A percentile compares a stretch with the other conserved stretches of the same genome.
Conservation (phyloP, 1,139 yeast genomes). For the Yamadazyma aaseri region DNA sequence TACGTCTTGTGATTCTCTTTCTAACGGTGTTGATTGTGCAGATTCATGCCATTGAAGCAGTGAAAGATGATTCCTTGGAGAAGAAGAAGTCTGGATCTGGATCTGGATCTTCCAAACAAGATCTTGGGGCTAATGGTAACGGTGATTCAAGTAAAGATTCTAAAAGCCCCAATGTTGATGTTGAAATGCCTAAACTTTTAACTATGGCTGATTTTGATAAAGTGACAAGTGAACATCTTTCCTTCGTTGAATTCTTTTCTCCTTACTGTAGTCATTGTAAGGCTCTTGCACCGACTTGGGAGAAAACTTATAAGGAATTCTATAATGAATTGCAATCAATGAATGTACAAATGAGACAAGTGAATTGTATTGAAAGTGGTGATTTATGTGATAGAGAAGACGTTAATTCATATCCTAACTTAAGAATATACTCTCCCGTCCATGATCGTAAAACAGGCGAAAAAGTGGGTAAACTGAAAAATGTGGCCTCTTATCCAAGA, state of each 20-base stretch:
- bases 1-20: too few relatives aligned
- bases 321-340: conserved; percentile 34
- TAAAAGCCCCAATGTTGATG: too few relatives aligned
- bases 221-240: conserved; percentile 43
- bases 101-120: too few relatives aligned
- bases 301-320: conserved; percentile 48
- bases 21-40: too few relatives aligned
- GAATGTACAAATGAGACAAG: conserved; percentile 61
- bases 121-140: too few relatives aligned
- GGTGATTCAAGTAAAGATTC: conserved; percentile 4
- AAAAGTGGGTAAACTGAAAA: conserved; percentile 29
- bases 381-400: conserved; percentile 67
- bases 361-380: conserved; percentile 69
- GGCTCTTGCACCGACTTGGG: conserved; percentile 64
- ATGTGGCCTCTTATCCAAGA: conserved; percentile 48
- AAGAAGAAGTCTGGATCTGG: too few relatives aligned
- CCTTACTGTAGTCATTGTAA: conserved; percentile 75
- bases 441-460: conserved; percentile 27
- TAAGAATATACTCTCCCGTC: conserved; percentile 60
- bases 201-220: conserved; percentile 41
- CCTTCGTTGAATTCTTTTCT: conserved; percentile 64
- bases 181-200: conserved; percentile 22
- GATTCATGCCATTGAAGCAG: too few relatives aligned
- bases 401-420: conserved; percentile 54
- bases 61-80: too few relatives aligned